Conservation (phyloP, 305 asterid genomes). For the Fraxinus latifolia region DNA sequence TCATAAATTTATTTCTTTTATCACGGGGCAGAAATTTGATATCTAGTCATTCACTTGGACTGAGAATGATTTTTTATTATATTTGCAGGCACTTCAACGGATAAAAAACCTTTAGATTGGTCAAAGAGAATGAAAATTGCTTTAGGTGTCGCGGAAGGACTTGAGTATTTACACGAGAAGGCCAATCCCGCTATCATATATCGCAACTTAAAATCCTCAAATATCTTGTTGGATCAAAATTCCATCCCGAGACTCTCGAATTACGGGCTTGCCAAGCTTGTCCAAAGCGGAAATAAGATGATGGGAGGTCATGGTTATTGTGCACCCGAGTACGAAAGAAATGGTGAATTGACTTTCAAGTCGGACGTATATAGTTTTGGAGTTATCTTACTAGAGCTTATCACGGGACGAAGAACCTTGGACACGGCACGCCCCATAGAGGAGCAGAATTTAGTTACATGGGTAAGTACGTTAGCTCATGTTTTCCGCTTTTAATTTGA, state of each 20-base stretch:
- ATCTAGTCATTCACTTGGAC: not conserved
- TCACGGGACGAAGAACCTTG: slow-evolving; percentile 52
- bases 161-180: slow-evolving; percentile 48
- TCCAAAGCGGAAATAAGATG: slow-evolving; percentile 36
- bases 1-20: not conserved
- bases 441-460: slow-evolving; percentile 42
- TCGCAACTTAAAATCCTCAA: slow-evolving; percentile 43
- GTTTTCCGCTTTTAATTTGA: not conserved
- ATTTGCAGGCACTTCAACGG: slow-evolving; percentile 31
- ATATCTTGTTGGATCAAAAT: slow-evolving; percentile 38
- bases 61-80: not conserved
- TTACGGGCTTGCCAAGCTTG: slow-evolving; percentile 53
- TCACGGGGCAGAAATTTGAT: not conserved
- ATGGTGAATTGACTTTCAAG: slow-evolving; percentile 39
- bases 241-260: slow-evolving; percentile 42
- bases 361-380: slow-evolving; percentile 54
- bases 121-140: slow-evolving; percentile 48
- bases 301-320: slow-evolving; percentile 42
- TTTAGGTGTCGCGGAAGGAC: slow-evolving; percentile 47
- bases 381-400: slow-evolving; percentile 44
- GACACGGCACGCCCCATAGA: slow-evolving; percentile 34
- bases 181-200: slow-evolving; percentile 52
- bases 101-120: slow-evolving; percentile 40
- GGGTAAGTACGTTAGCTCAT: slow-evolving; percentile 34
- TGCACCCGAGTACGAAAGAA: slow-evolving; percentile 49